Conservation (phyloP, 768 basidiomycete species). For the Gymnopilus dilepis region DNA sequence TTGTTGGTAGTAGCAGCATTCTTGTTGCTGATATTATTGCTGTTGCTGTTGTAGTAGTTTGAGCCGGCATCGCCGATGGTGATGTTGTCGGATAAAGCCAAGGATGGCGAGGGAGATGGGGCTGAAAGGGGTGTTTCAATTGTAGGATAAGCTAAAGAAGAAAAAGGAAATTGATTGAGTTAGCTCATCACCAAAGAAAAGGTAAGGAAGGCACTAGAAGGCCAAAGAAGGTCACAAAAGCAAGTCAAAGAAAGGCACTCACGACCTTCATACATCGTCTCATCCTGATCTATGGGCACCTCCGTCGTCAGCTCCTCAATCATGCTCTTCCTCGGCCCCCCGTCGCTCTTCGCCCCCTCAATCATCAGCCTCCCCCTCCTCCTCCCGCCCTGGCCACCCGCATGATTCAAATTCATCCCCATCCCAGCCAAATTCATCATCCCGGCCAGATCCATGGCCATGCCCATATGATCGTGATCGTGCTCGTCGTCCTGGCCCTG, state of each 20-base stretch:
- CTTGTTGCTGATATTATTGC: too few species aligned
- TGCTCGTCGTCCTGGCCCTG: too few species aligned
- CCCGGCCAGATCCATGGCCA: too few species aligned
- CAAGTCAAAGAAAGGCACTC: conserved; percentile 15
- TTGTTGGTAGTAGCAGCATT: neutral
- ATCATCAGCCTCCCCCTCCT: conserved; percentile 64
- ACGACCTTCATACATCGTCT: conserved; percentile 21
- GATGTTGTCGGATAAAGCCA: conserved; percentile 36
- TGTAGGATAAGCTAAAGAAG: conserved; percentile 44
- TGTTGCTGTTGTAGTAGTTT: neutral
- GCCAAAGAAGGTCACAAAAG: neutral
- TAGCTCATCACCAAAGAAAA: neutral
- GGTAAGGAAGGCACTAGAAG: neutral
- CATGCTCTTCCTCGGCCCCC: conserved; percentile 37
- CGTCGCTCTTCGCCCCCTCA: conserved; percentile 54
- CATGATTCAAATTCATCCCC: too few species aligned
- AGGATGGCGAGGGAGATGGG: conserved; percentile 41
- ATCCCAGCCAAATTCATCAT: too few species aligned
- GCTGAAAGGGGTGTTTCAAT: conserved; percentile 52
- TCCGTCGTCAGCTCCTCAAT: conserved; percentile 31
- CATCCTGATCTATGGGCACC: conserved; percentile 24
- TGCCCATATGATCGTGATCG: neutral
- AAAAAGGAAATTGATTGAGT: conserved; percentile 11
- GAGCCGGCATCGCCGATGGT: conserved; percentile 17
- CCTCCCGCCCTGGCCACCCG: conserved; percentile 9